phyloP scores from a whole-genome alignment of 2,329 filamentous ascomycete genomes.

The Penicillium italicum region DNA sequence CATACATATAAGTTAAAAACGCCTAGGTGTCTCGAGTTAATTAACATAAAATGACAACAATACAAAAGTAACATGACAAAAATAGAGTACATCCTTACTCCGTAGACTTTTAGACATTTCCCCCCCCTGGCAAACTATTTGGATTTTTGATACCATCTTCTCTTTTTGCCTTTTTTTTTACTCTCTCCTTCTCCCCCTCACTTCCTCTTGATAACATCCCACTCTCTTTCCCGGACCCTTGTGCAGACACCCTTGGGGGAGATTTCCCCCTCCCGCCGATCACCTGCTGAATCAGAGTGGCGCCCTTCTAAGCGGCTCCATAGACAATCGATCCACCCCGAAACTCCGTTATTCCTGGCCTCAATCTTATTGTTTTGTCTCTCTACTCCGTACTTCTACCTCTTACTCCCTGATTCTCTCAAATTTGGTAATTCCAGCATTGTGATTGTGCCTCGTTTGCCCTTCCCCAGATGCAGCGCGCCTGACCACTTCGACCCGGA shows the following conservation, averaged over 20 bases:
- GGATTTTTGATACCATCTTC: background rate
- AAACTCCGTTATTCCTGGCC: constrained; percentile 6
- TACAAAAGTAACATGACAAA: background rate
- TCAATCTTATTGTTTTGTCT: background rate
- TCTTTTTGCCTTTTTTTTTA: background rate
- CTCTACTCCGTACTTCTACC: constrained; percentile 6
- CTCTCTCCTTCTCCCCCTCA: constrained; percentile 6
- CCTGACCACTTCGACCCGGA: constrained; percentile 20
- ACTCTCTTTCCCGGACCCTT: background rate
- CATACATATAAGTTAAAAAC: no score
- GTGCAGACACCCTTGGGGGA: constrained; percentile 2
- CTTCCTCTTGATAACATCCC: constrained; percentile 1
- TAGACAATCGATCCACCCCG: constrained; percentile 14
- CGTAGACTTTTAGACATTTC: background rate
- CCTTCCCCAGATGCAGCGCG: constrained; percentile 19
- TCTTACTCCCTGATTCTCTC: background rate
- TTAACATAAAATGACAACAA: background rate
- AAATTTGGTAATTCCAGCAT: background rate
- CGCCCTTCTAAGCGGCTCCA: constrained; percentile 14
- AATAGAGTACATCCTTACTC: background rate
- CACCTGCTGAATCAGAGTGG: constrained; percentile 19
- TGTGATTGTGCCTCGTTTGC: constrained; percentile 8
- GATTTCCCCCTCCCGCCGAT: constrained; percentile 14
- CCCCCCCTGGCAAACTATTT: background rate
- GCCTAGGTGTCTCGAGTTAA: constrained; percentile 1